phyloP scores from a whole-genome alignment of 257 asterid species.

The Solanum virginianum region DNA sequence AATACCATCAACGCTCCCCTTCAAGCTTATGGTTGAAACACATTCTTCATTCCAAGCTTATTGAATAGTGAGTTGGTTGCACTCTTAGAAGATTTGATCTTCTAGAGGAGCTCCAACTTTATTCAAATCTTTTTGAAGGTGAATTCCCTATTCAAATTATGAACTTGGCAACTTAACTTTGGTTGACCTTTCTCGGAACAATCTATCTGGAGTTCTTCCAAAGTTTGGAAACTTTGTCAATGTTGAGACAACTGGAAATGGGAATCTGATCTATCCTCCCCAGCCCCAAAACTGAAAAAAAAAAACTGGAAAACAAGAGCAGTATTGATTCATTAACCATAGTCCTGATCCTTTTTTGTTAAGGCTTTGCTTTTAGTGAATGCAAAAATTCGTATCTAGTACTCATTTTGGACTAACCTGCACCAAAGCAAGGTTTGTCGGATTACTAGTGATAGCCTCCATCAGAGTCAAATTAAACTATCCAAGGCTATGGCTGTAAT shows the following conservation, averaged over 20 bases:
- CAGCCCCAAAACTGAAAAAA: too few species aligned
- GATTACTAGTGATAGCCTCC: neutral
- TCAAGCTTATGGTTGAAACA: too few species aligned
- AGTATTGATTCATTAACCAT: neutral
- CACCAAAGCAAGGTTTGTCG: neutral
- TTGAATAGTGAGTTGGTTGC: too few species aligned
- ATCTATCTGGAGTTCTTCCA: conserved; percentile 41
- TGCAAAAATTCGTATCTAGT: neutral
- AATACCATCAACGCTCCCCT: too few species aligned
- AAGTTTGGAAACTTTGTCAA: conserved; percentile 2
- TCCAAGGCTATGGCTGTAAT: neutral
- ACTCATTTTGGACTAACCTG: neutral
- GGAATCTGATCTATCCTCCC: too few species aligned
- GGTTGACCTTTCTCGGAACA: conserved; percentile 46
- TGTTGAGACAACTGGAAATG: conserved; percentile 19
- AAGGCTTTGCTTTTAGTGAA: neutral
- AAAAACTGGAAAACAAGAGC: neutral
- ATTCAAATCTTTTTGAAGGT: conserved; percentile 24
- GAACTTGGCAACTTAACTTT: conserved; percentile 28
- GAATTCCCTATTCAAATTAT: conserved; percentile 33
- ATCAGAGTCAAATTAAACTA: neutral
- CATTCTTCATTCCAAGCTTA: too few species aligned
- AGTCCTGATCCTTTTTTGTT: neutral
- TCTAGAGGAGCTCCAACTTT: conserved; percentile 52
- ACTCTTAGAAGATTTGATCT: conserved; percentile 27